Percentiles rank a stretch among this genome's conserved stretches.
phyloP scores from a whole-genome alignment of 495 filamentous ascomycete species.

The Aspergillus cristatus region DNA sequence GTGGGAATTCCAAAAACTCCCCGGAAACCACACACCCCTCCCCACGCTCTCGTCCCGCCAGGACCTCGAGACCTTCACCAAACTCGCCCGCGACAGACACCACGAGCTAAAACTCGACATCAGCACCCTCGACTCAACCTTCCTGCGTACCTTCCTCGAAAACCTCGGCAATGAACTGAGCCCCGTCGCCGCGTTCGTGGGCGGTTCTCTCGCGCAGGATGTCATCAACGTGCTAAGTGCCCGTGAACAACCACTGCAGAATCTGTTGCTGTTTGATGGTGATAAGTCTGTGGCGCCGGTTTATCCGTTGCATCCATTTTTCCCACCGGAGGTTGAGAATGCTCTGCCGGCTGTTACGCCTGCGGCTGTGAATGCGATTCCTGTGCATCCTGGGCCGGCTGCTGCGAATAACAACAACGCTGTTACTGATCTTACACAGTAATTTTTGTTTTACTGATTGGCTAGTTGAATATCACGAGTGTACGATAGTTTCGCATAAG shows the following conservation, averaged over 20 bases:
- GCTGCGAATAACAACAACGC: too few species aligned
- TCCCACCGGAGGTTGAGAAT: constrained; percentile 30
- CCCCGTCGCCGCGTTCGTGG: constrained; percentile 81
- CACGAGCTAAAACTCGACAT: constrained; percentile 66
- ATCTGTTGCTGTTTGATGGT: constrained; percentile 86
- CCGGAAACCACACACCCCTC: constrained; percentile 30
- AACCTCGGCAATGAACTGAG: constrained; percentile 74
- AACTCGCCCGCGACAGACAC: constrained; percentile 64
- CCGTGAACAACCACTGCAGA: constrained; percentile 90
- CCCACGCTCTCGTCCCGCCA: constrained; percentile 48
- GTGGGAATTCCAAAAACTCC: constrained; percentile 62
- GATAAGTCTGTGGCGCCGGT: constrained; percentile 66
- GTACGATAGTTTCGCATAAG: too few species aligned
- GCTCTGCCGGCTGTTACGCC: constrained; percentile 16
- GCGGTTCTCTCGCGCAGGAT: constrained; percentile 86
- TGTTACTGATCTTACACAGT: too few species aligned
- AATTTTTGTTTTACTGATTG: too few species aligned
- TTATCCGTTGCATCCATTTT: constrained; percentile 71
- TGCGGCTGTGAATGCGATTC: constrained; percentile 24
- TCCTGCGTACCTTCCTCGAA: constrained; percentile 74
- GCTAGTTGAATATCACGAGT: too few species aligned
- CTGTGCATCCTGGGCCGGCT: constrained; percentile 9
- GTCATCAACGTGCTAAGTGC: constrained; percentile 91
- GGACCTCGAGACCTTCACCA: constrained; percentile 65
- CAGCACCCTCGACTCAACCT: constrained; percentile 64